Evolutionary conservation across 805 yeast genomes (phyloP).

Genomic region (Candida alai): DNA sequence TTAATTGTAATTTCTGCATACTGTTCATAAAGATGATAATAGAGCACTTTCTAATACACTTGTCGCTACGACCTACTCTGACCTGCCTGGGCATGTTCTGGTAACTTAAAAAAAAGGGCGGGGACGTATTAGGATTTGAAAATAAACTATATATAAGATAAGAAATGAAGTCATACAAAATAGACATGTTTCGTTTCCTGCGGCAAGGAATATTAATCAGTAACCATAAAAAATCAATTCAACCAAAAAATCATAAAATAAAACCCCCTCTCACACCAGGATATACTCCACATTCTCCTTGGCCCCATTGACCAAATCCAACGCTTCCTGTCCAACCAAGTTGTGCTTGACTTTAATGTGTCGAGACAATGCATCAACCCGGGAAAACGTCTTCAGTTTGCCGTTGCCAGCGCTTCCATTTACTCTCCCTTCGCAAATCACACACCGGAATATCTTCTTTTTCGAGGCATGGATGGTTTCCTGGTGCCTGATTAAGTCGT

Average conservation of each 20-base stretch:
- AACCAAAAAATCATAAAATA: background rate
- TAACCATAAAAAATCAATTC: background rate
- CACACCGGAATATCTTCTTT: conserved; percentile 44
- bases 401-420: conserved; percentile 51
- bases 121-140: too few relatives aligned
- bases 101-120: too few relatives aligned
- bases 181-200: too few relatives aligned
- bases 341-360: conserved; percentile 80
- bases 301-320: conserved; percentile 67
- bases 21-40: too few relatives aligned
- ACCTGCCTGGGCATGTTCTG: too few relatives aligned
- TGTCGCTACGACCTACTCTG: too few relatives aligned
- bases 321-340: conserved; percentile 60
- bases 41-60: too few relatives aligned
- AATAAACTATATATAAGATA: conserved; percentile 6
- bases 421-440: conserved; percentile 42
- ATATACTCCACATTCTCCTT: conserved; percentile 72
- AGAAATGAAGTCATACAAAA: too few relatives aligned
- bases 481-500: conserved; percentile 44
- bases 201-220: background rate
- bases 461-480: conserved; percentile 46
- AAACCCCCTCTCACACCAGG: conserved; percentile 11
- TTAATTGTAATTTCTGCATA: too few relatives aligned
- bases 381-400: conserved; percentile 41
- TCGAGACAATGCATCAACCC: conserved; percentile 45